Percentiles rank a stretch among this genome's conserved stretches.
These are phyloP conservation scores for Saccharomyces jurei DNA, from an alignment of 805 yeast species.

Conservation along the genomic window DNA sequence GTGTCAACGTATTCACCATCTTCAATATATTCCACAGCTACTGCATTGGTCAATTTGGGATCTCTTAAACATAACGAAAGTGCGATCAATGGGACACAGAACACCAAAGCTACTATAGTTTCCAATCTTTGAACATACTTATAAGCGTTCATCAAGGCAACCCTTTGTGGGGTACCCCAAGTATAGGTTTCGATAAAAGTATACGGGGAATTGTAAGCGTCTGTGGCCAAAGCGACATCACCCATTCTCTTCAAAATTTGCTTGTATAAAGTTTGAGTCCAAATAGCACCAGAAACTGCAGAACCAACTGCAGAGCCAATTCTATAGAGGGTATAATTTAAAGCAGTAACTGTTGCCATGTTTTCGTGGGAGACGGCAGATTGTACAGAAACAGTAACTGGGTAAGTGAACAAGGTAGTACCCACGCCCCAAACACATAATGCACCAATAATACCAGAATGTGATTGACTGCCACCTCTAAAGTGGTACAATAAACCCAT, in stretches of 20 bases:
- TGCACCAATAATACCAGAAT: slow-evolving; percentile 57
- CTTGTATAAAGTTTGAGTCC: slow-evolving; percentile 54
- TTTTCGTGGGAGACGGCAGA: slow-evolving; percentile 55
- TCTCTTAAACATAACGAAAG: slow-evolving; percentile 24
- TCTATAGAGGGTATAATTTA: slow-evolving; percentile 51
- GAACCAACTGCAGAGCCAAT: slow-evolving; percentile 60
- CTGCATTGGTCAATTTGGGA: slow-evolving; percentile 18
- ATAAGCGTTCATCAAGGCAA: slow-evolving; percentile 50
- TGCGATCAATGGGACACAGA: slow-evolving; percentile 20
- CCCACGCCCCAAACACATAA: slow-evolving; percentile 60
- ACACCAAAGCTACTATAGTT: slow-evolving; percentile 36
- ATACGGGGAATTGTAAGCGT: slow-evolving; percentile 48
- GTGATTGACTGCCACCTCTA: slow-evolving; percentile 44
- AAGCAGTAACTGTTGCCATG: slow-evolving; percentile 57
- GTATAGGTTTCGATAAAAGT: slow-evolving; percentile 39
- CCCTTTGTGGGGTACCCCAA: slow-evolving; percentile 60
- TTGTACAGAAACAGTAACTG: slow-evolving; percentile 54
- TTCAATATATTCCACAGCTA: slow-evolving; percentile 23
- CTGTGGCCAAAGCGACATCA: slow-evolving; percentile 34
- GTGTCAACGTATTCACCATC: slow-evolving; percentile 19
- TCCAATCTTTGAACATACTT: slow-evolving; percentile 51
- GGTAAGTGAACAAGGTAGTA: slow-evolving; percentile 61
- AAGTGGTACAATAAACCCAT: slow-evolving; percentile 51
- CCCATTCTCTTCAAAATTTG: slow-evolving; percentile 32
- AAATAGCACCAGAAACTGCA: slow-evolving; percentile 61